Base-by-base conservation (phyloP, 2,329 filamentous ascomycete species). In the Scytalidium lignicola region DNA sequence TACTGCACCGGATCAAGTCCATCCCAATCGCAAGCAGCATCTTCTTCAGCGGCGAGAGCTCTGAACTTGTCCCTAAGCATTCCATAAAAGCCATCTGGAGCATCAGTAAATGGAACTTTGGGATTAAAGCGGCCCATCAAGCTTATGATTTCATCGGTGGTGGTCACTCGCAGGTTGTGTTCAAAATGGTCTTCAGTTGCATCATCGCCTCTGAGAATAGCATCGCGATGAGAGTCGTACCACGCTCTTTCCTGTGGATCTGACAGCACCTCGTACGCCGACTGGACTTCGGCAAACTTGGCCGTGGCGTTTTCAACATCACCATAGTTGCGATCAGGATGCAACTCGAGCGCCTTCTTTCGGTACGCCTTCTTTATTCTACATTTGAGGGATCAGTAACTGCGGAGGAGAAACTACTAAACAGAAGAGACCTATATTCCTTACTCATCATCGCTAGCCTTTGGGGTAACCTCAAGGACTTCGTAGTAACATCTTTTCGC, bases 321-420 rank as follows among this genome's bases (percentile, higher is more conserved):
- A 60, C 88, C 85, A 65, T 87, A 85, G 67, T 99, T 99, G 58
- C 91, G 87, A 69, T 99, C 93, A 0, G 93, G 93, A 66, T 99
- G 93, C 9, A 97, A 76, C 66, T 96, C 90, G 44, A 99, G 80
- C 1, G 93, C 93, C 65, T 92, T 96, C 53, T 74, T 83, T 55
- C 90, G 83, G 69, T 99, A 99, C 13, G 91, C 90, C 62, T 90
- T 95, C 63, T 96, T 96, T 62, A 99, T 90, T 55, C 87, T 92
- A 42, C 18, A 48, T 37, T 37, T 9, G 10, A 42, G 10, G 6
- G 23, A 55, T 46, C 21, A 49, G 43, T 43, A n/a, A 18, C 29
- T 22, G 10, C 10, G 10, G 23, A 26, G 10, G 48, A 21, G 44
- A 48, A 40, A 39, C 21, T 19, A 15, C 15, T 37, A 5, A n/a